Percentiles rank a stretch among this genome's conserved stretches.
Conservation (phyloP, 371 early-diverging fungal species). For the Zancudomyces culisetae region DNA sequence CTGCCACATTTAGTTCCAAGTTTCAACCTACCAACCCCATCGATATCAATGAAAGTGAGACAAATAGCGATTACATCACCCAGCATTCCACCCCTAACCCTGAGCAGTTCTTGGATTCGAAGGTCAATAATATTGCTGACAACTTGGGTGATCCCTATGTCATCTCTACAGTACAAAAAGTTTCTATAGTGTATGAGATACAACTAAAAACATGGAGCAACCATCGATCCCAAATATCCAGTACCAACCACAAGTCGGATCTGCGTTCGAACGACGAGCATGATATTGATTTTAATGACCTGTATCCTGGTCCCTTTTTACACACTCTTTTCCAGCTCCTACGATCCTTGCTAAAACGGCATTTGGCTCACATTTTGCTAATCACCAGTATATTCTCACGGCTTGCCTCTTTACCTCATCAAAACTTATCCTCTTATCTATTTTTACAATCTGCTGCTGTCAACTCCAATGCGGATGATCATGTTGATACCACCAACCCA, state of each 20-base stretch:
- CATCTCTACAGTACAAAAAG: background rate
- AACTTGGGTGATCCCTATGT: background rate
- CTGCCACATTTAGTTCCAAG: conserved; percentile 3
- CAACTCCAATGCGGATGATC: too few relatives aligned
- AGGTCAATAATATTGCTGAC: background rate
- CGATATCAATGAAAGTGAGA: background rate
- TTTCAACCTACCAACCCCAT: background rate
- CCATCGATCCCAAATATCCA: background rate
- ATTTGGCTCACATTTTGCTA: conserved; percentile 20
- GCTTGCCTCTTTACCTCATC: conserved; percentile 11
- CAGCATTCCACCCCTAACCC: background rate
- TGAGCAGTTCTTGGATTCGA: background rate
- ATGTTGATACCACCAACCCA: background rate
- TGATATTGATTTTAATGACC: background rate
- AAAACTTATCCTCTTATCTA: conserved; percentile 10
- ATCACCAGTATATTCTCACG: conserved; percentile 16
- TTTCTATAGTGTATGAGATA: background rate
- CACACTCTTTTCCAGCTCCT: conserved; percentile 12
- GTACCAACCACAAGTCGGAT: too few relatives aligned
- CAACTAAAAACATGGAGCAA: background rate
- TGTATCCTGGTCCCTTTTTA: conserved; percentile 19
- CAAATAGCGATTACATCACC: background rate
- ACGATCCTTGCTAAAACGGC: conserved; percentile 5
- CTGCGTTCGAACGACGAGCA: background rate
- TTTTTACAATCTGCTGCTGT: conserved; percentile 10